A percentile compares a stretch with the other conserved stretches of the same genome.
phyloP scores from a whole-genome alignment of 2,329 filamentous ascomycete genomes.

The Hawksworthiomyces lignivorus region DNA sequence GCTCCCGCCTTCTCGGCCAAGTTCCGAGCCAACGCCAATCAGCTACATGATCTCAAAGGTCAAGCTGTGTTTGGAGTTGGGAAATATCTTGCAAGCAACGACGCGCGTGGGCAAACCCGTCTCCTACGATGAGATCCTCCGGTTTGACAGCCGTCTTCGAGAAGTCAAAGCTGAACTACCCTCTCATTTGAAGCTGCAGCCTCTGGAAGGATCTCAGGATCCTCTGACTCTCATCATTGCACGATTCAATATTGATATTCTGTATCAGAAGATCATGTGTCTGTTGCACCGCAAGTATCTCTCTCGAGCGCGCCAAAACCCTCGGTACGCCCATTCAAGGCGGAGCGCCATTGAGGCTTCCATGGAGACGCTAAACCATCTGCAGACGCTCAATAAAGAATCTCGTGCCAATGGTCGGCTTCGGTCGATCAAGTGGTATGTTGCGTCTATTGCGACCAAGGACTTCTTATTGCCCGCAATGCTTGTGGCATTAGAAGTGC shows the following conservation, averaged over 20 bases:
- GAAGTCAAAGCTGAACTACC: conserved; percentile 62
- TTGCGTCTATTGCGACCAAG: conserved; percentile 70
- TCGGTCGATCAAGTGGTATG: conserved; percentile 67
- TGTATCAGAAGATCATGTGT: conserved; percentile 84
- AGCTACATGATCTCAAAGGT: conserved; percentile 73
- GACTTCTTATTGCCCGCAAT: conserved; percentile 84
- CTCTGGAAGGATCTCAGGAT: conserved; percentile 68
- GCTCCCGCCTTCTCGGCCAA: conserved; percentile 59
- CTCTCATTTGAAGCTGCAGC: conserved; percentile 68
- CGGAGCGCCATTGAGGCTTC: conserved; percentile 80
- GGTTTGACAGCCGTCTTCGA: conserved; percentile 53
- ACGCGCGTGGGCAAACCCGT: conserved; percentile 47
- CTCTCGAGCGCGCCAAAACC: conserved; percentile 65
- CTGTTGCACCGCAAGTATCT: conserved; percentile 85
- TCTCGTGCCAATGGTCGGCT: conserved; percentile 65
- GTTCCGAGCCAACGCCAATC: conserved; percentile 65
- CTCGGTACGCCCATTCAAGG: conserved; percentile 76
- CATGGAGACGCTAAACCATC: conserved; percentile 69
- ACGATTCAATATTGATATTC: conserved; percentile 72
- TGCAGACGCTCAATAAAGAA: conserved; percentile 68
- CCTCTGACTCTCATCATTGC: conserved; percentile 80
- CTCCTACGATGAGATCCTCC: conserved; percentile 57
- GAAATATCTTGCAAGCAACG: conserved; percentile 61
- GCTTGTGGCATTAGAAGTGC: conserved; percentile 74
- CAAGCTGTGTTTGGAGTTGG: conserved; percentile 59